Evolutionary conservation across 202 grass and related monocot genomes (phyloP).

Genomic region (Elaeis oleifera): DNA sequence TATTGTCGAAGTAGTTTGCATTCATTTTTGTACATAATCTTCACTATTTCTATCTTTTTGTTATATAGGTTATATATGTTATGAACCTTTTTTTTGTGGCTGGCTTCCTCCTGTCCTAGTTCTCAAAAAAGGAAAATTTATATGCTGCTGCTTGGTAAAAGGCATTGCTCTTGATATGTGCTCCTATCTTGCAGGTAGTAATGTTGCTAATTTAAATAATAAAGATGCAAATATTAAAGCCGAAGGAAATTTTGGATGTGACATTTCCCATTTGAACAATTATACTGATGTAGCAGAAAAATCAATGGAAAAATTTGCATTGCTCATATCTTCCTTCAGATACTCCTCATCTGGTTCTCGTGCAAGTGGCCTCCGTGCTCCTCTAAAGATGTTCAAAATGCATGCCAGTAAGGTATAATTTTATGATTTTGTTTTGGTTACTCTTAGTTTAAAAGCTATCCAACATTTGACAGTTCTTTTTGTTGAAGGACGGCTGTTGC

Average conservation of each 20-base stretch:
- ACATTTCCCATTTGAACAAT: constrained; percentile 69
- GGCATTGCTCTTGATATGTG: too few species aligned
- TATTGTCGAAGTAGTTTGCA: too few species aligned
- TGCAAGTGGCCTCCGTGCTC: constrained; percentile 82
- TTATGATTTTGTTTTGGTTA: constrained; percentile 4
- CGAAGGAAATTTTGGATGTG: constrained; percentile 62
- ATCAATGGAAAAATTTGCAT: constrained; percentile 81
- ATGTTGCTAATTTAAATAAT: constrained; percentile 6
- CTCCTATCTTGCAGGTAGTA: constrained; percentile 31
- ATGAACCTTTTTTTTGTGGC: too few species aligned
- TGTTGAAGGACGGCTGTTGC: constrained; percentile 7
- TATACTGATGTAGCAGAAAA: constrained; percentile 84
- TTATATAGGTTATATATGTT: neutral
- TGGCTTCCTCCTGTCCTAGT: too few species aligned
- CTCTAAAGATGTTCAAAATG: constrained; percentile 78
- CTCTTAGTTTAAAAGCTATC: neutral
- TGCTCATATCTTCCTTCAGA: constrained; percentile 72
- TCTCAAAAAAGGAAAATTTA: neutral
- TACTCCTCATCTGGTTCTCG: constrained; percentile 54
- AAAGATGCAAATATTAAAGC: constrained; percentile 19
- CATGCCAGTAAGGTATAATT: constrained; percentile 50
- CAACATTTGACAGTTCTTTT: neutral
- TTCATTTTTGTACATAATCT: neutral
- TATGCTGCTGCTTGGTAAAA: neutral
- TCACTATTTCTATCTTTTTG: neutral